phyloP scores from a whole-genome alignment of 2,329 filamentous ascomycete species.

The Penicillium concentricum region DNA sequence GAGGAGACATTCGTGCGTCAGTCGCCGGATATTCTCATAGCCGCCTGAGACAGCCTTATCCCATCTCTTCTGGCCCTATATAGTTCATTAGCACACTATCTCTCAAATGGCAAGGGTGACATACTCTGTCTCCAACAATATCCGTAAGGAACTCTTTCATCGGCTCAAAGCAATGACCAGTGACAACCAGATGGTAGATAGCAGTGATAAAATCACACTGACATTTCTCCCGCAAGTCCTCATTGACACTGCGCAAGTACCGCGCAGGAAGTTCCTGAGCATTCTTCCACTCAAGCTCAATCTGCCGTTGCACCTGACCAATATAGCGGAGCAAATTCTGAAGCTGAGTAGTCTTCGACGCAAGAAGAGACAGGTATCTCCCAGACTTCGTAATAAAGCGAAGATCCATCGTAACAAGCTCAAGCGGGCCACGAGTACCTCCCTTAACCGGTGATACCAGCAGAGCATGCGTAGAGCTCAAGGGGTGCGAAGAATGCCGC shows the following conservation, averaged over 20 bases:
- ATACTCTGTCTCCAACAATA: constrained; percentile 73
- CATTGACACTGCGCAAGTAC: constrained; percentile 76
- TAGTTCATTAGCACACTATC: constrained; percentile 5
- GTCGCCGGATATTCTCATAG: constrained; percentile 71
- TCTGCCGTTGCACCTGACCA: constrained; percentile 73
- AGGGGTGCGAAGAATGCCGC: constrained; percentile 68
- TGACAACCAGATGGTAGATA: constrained; percentile 79
- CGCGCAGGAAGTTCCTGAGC: constrained; percentile 73
- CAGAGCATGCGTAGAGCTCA: constrained; percentile 73
- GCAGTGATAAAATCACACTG: constrained; percentile 69
- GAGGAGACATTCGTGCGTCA: constrained; percentile 84
- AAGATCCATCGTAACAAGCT: constrained; percentile 77
- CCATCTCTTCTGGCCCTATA: constrained; percentile 87
- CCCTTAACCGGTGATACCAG: constrained; percentile 48
- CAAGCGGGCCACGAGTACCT: constrained; percentile 45
- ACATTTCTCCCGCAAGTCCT: constrained; percentile 67
- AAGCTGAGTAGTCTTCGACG: constrained; percentile 81
- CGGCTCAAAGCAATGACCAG: constrained; percentile 72
- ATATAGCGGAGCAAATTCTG: constrained; percentile 86
- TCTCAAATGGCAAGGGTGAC: constrained; percentile 23
- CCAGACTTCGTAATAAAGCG: constrained; percentile 73
- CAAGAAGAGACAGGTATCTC: constrained; percentile 77
- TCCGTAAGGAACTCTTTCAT: constrained; percentile 88
- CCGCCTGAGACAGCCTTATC: constrained; percentile 80
- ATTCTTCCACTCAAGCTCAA: constrained; percentile 79